Base-by-base conservation (phyloP, 1,284 basidiomycete genomes). In the Thelephora terrestris region DNA sequence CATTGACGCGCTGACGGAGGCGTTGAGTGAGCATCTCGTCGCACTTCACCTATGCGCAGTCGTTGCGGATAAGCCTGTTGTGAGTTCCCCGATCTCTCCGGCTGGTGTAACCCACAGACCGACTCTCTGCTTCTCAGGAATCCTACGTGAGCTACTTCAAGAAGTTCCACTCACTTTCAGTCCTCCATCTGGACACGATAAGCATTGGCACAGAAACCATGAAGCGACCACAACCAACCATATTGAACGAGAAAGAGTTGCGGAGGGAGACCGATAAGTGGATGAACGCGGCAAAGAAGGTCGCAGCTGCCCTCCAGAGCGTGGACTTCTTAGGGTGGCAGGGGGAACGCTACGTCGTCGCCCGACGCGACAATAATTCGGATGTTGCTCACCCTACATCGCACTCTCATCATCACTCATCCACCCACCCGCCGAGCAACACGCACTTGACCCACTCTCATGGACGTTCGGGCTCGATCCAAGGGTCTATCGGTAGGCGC, bases 321-420 rank as follows among this genome's bases (percentile, higher is more conserved):
- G 55, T 82, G 37, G 79, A 83, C 61, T 83, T 81, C 53, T 60
- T 82, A 1, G 79, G 79, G 10, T 83, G 79, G 79, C 76, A 81
- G 60, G 76, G 78, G 25, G 79, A 82, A 60, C 78, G 80, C 60
- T 81, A 78, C 58, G 78, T 78, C 50, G 74, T 82, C 45, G 74
- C 76, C 39, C 68, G 76, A 17, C 18, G 43, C 29, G 18, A 45
- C 29, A 16, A 20, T 17, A 42, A 44, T 4, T 14, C 29, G 9
- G 14, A 32, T 12, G 10, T 27, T 10, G 5, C 5, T 10, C 27
- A 27, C 27, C 27, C 27, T 27, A 32, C 6, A 7, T 32, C 29
- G 14, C 29, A 32, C 12, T 32, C 29, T 32, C 29, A 32, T 32
- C n/a, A n/a, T n/a, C 29, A 32, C 29, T 32, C 29, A 10, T 10